These are phyloP conservation scores for Ustilago cynodontis DNA, from an alignment of 1,284 basidiomycete genomes.

Conservation along the genomic window DNA sequence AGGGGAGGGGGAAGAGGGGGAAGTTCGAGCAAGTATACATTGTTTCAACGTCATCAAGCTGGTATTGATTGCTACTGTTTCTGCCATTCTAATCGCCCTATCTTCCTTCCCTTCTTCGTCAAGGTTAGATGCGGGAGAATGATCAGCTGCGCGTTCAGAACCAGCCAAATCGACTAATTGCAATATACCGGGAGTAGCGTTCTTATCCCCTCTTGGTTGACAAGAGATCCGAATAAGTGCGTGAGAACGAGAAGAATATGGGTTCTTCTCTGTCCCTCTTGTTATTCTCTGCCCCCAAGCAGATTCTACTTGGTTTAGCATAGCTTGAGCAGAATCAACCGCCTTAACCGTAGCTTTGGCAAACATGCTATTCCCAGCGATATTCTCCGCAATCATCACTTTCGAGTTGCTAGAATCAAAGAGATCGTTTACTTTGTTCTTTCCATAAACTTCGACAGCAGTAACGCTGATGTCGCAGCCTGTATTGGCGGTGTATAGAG, in stretches of 20 bases:
- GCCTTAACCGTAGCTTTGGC: slow-evolving; percentile 14
- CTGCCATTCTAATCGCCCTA: slow-evolving; percentile 21
- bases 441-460: slow-evolving; percentile 38
- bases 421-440: slow-evolving; percentile 34
- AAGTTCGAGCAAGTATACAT: slow-evolving; percentile 29
- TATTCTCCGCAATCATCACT: slow-evolving; percentile 26
- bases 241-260: slow-evolving; percentile 15
- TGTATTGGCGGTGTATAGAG: slow-evolving; percentile 13
- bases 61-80: slow-evolving; percentile 43
- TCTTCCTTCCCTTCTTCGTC: background rate
- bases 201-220: slow-evolving; percentile 8
- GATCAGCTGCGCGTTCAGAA: slow-evolving; percentile 23
- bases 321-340: background rate
- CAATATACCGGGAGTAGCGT: slow-evolving; percentile 29
- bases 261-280: slow-evolving; percentile 33
- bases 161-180: slow-evolving; percentile 40
- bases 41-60: slow-evolving; percentile 38
- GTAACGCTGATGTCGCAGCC: slow-evolving; percentile 6
- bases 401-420: slow-evolving; percentile 20
- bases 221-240: slow-evolving; percentile 31
- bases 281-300: slow-evolving; percentile 31
- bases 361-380: slow-evolving; percentile 22
- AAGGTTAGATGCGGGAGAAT: slow-evolving; percentile 3
- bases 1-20: slow-evolving; percentile 3
- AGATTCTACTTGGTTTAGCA: slow-evolving; percentile 16